Evolutionary conservation across 192 early-diverging fungal species (phyloP).

Genomic region (Backusella sp.): DNA sequence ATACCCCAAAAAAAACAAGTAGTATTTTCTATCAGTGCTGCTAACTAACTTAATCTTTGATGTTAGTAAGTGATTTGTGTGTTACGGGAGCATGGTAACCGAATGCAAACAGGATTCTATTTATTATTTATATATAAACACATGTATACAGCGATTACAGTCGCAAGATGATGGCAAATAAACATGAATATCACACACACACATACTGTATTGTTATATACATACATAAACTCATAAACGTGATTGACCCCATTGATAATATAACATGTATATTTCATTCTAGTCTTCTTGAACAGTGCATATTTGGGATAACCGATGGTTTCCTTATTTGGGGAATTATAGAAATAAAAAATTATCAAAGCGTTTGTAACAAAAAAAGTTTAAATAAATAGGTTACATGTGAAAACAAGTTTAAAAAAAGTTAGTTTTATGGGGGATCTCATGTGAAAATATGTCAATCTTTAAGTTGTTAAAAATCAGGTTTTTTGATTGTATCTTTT

Average conservation of each 20-base stretch:
- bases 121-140: background rate
- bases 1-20: background rate
- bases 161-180: too few species aligned
- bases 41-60: background rate
- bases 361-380: constrained; percentile 7
- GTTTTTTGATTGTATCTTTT: background rate
- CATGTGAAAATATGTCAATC: constrained; percentile 34
- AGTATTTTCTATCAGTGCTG: background rate
- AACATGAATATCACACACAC: too few species aligned
- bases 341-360: constrained; percentile 6
- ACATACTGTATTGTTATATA: too few species aligned
- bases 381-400: constrained; percentile 6
- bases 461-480: background rate
- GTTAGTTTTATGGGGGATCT: constrained; percentile 4
- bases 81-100: background rate
- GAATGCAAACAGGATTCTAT: background rate
- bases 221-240: too few species aligned
- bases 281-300: background rate
- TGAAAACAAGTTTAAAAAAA: constrained; percentile 4
- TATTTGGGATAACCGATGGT: background rate
- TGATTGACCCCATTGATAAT: too few species aligned
- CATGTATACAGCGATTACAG: too few species aligned
- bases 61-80: background rate
- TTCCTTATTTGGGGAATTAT: background rate
- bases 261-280: too few species aligned